These are phyloP conservation scores for Acaromyces ingoldii DNA, from an alignment of 1,284 basidiomycete genomes.

Conservation along the genomic window DNA sequence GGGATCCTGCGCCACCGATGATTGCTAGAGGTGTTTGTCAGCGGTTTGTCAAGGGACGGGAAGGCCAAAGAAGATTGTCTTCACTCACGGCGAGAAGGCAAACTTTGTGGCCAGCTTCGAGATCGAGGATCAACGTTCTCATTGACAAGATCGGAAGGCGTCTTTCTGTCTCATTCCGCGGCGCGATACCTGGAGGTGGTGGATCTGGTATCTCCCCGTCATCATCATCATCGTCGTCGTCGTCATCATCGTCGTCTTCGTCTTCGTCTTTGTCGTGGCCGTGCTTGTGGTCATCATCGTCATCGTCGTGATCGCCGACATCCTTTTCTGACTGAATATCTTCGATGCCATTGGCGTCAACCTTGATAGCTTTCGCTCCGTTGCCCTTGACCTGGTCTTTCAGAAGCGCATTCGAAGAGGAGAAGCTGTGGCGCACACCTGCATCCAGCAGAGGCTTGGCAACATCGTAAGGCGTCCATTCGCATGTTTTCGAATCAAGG, in stretches of 20 bases:
- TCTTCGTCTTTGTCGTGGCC: background rate
- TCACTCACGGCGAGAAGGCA: background rate
- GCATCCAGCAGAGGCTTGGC: background rate
- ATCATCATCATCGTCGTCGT: background rate
- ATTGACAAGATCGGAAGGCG: slow-evolving; percentile 61
- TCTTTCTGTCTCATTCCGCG: too few relatives aligned
- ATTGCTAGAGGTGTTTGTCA: background rate
- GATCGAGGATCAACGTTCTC: slow-evolving; percentile 9
- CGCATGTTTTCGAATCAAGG: slow-evolving; percentile 68
- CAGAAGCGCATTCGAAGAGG: too few relatives aligned
- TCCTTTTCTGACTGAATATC: too few relatives aligned
- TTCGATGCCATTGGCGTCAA: too few relatives aligned
- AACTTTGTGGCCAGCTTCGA: background rate
- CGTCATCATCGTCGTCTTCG: slow-evolving; percentile 1
- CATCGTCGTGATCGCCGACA: background rate
- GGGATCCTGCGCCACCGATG: background rate
- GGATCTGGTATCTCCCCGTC: slow-evolving; percentile 3
- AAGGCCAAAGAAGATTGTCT: background rate
- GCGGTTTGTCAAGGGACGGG: too few relatives aligned
- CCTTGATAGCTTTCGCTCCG: too few relatives aligned
- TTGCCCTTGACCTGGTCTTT: too few relatives aligned
- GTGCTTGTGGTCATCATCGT: background rate
- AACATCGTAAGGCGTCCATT: slow-evolving; percentile 8
- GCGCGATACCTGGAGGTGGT: slow-evolving; percentile 1
- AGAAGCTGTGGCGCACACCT: slow-evolving; percentile 4